Evolutionary conservation across 1,284 basidiomycete species (phyloP).

Genomic region (Anthracocystis walkeri): DNA sequence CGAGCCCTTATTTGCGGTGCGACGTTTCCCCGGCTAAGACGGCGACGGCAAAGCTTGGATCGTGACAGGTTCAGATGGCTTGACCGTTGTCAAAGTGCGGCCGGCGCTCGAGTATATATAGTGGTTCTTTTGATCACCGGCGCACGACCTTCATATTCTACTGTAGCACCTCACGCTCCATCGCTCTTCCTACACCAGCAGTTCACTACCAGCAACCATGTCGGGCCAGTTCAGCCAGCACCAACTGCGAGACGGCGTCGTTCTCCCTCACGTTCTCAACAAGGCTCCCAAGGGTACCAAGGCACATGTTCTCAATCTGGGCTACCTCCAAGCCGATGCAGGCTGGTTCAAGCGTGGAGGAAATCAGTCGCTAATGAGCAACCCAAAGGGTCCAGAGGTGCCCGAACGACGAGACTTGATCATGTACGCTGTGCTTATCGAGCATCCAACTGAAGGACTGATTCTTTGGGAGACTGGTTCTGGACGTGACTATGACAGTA

Average conservation of each 20-base stretch:
- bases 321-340: slow-evolving; percentile 64
- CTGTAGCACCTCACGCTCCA: too few species aligned
- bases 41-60: not conserved
- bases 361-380: slow-evolving; percentile 52
- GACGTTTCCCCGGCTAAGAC: not conserved
- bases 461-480: slow-evolving; percentile 66
- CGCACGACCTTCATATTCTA: too few species aligned
- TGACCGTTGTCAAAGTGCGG: not conserved
- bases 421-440: slow-evolving; percentile 63
- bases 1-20: too few species aligned
- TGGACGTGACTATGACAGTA: slow-evolving; percentile 51
- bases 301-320: slow-evolving; percentile 59
- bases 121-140: too few species aligned
- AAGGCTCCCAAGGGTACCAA: slow-evolving; percentile 61
- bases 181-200: not conserved
- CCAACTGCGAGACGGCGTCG: slow-evolving; percentile 52
- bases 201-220: slow-evolving; percentile 8
- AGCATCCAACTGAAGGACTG: slow-evolving; percentile 64
- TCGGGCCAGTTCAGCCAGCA: slow-evolving; percentile 43
- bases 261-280: slow-evolving; percentile 55
- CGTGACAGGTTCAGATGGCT: not conserved
- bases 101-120: not conserved
- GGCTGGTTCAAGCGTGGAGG: slow-evolving; percentile 64
- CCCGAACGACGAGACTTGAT: slow-evolving; percentile 54
- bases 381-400: slow-evolving; percentile 42